Base-by-base conservation (phyloP, 495 filamentous ascomycete genomes). In the Viridothelium virens region DNA sequence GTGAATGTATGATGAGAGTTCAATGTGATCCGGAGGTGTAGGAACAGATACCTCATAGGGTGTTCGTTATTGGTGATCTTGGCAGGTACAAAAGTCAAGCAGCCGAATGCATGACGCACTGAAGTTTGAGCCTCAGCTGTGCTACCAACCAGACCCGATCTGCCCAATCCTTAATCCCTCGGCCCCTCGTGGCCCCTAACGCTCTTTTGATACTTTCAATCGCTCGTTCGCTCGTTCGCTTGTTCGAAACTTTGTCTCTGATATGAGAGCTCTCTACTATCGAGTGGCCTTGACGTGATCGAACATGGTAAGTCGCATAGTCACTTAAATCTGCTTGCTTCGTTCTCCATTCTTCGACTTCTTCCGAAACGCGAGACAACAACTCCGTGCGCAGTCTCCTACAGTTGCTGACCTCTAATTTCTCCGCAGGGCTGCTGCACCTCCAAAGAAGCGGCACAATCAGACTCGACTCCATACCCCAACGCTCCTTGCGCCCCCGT, bases 401-500 rank as follows among this genome's bases (percentile, higher is more conserved):
- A 25, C 25, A 25, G 25, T 25, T 25, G 25, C 25, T 25, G 25
- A 25, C 25, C 25, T 25, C 25, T 25, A 25, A 25, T 10, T 10
- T 59, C 14, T 18, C 31, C 25, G 36, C 31, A 59, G 53, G 53
- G 53, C 31, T 59, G 53, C 41, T 66, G 34, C 65, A 33, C 10
- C 18, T 63, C n/a, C 12, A 33, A 56, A 62, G 65, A 56, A 66
- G 62, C 53, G 36, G 56, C 56, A 62, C 38, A 4, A 9, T 44
- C 44, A 41, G 36, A 11, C 59, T 14, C 25, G 47, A 38, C 46
- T 16, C 50, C 46, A 46, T 38, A n/a, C 34, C n/a, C 48, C 16
- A 65, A 16, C 36, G 39, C 31, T 31, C 25, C 46, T 5, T 61
- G 65, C 66, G 66, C 61, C 38, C 68, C 66, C 66, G 63, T 64